Percentiles rank a stretch among this genome's conserved stretches.
These are phyloP conservation scores for Pseudisothecium myosuroides DNA, from an alignment of 225 moss, liverwort and hornwort species.

Conservation along the genomic window DNA sequence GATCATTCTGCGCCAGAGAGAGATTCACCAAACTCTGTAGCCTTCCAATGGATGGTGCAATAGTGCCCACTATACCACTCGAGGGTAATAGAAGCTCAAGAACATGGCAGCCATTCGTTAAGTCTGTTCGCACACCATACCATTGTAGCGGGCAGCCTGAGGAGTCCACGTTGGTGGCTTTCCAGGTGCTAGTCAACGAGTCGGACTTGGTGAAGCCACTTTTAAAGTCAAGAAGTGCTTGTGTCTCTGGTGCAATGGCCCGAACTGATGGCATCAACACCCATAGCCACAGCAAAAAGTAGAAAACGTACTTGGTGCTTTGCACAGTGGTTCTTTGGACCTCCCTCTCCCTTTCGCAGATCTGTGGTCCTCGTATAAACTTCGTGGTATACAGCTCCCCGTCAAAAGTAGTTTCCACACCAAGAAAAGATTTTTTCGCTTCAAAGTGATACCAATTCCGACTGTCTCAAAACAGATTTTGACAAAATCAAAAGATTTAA, in stretches of 20 bases:
- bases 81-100: slow-evolving; percentile 10
- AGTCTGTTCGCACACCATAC: slow-evolving; percentile 22
- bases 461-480: neutral
- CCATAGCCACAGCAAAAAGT: slow-evolving; percentile 8
- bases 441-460: slow-evolving; percentile 77
- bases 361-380: slow-evolving; percentile 58
- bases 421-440: slow-evolving; percentile 63
- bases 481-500: neutral
- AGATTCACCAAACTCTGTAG: slow-evolving; percentile 35
- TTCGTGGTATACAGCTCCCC: slow-evolving; percentile 76
- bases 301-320: neutral
- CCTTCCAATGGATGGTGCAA: slow-evolving; percentile 21
- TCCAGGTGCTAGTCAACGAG: slow-evolving; percentile 18
- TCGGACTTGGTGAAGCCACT: slow-evolving; percentile 18
- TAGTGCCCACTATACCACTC: slow-evolving; percentile 31
- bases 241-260: slow-evolving; percentile 22
- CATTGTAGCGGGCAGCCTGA: slow-evolving; percentile 34
- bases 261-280: neutral
- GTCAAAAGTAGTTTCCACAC: slow-evolving; percentile 73
- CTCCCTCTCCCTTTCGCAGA: slow-evolving; percentile 72
- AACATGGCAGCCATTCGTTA: slow-evolving; percentile 22
- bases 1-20: slow-evolving; percentile 47
- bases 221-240: slow-evolving; percentile 39
- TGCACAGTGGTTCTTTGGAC: slow-evolving; percentile 29
- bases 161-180: slow-evolving; percentile 23